Evolutionary conservation across 202 grass and related monocot genomes (phyloP), one percentile per base, ranked within the genome.

Genomic region (Panicum virgatum): DNA sequence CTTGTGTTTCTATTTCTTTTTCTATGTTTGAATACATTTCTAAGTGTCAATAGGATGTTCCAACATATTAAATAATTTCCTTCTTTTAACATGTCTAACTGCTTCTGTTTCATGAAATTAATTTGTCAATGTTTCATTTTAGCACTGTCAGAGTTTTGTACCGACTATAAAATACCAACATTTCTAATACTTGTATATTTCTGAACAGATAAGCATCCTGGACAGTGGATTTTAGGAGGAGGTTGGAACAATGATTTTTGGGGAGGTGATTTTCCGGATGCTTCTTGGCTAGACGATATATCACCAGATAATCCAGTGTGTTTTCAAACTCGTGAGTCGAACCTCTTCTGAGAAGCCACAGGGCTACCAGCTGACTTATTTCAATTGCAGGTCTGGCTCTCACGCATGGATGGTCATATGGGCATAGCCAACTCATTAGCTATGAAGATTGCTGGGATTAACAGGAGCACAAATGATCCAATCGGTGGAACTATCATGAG

Each of bases 221-320:
- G 93, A 4, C 76, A 94, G 61, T 99, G 96, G 96, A 56, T 96
- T 13, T 72, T 91, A 19, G 96, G 91, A 42, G 89, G 91, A 15
- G 92, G 93, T 58, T 98, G 96, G 96, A 98, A 98, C 70, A 93
- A 90, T 78, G 92, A 98, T 86, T 23, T 83, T 15, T 96, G 89
- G 92, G 85, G 83, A 36, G 91, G 93, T 79, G 86, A 85, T 7
- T 73, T 85, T n/a, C 96, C 96, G 58, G 40, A 64, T 72, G 73
- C 88, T 90, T 83, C 91, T 92, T 99, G 96, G 89, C 70, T 99
- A 73, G 93, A 99, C 69, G 66, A 82, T 39, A 86, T 99, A 79
- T 86, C 91, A 83, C 91, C 92, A 29, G 53, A 93, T 77, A 99
- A 99, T 66, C 96, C 96, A 47, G 96, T 99, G 36, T 23, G 88